These are phyloP conservation scores for Eucalyptus cloeziana DNA, from an alignment of 345 rosid genomes.

Conservation along the genomic window DNA sequence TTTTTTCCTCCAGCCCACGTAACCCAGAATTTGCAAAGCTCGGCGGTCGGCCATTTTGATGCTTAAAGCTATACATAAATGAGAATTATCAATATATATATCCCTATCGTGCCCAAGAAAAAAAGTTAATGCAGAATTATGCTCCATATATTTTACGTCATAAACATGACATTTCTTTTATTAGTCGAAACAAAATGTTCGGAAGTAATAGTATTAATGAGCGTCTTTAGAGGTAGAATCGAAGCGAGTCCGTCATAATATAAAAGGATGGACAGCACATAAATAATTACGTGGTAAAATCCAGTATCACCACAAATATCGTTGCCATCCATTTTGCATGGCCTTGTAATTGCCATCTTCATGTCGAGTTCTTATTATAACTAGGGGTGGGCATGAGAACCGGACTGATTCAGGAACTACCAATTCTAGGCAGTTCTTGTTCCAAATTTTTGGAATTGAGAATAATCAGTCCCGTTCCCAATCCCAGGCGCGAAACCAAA, in stretches of 20 bases:
- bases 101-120: neutral
- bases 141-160: neutral
- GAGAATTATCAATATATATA: neutral
- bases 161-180: neutral
- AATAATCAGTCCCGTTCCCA: accelerated
- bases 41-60: neutral
- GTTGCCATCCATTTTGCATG: neutral
- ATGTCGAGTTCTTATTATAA: neutral
- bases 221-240: neutral
- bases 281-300: neutral
- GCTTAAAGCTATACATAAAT: neutral
- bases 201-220: too few species aligned
- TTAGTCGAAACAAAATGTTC: neutral
- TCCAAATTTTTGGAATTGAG: neutral
- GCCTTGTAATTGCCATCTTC: neutral
- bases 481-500: accelerated
- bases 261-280: neutral
- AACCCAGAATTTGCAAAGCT: neutral
- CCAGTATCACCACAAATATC: neutral
- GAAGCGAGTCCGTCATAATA: accelerated
- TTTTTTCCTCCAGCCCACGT: neutral
- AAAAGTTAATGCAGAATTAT: neutral
- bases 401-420: accelerated
- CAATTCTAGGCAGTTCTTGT: too few species aligned
- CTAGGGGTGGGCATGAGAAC: neutral